A percentile compares a stretch with the other conserved stretches of the same genome.
phyloP scores from a whole-genome alignment of 1,284 basidiomycete genomes.

The Leccinum glutinopallens region DNA sequence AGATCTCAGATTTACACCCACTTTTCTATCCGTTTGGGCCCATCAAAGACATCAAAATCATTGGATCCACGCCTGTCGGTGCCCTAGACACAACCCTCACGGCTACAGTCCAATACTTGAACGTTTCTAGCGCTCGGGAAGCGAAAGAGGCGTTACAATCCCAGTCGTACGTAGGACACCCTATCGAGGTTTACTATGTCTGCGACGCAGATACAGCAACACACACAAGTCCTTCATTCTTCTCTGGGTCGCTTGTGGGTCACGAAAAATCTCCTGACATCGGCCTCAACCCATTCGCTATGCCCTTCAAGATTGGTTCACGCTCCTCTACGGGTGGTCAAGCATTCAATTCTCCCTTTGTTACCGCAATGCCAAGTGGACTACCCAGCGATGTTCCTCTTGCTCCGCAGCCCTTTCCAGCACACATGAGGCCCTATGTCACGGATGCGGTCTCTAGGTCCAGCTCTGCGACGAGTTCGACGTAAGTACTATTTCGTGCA shows the following conservation, averaged over 20 bases:
- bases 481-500: constrained; percentile 28
- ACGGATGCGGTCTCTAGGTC: constrained; percentile 35
- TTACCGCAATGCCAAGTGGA: constrained; percentile 16
- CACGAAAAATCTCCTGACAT: constrained; percentile 27
- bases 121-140: constrained; percentile 56
- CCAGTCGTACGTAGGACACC: constrained; percentile 58
- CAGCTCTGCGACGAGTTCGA: constrained; percentile 39
- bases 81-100: constrained; percentile 47
- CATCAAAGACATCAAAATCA: constrained; percentile 57
- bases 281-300: constrained; percentile 38
- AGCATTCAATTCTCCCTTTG: constrained; percentile 12
- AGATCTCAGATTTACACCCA: constrained; percentile 66
- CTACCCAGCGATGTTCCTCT: constrained; percentile 28
- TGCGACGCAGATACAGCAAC: constrained; percentile 23
- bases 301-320: constrained; percentile 32
- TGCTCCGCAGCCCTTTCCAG: constrained; percentile 35
- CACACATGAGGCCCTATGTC: constrained; percentile 21
- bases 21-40: constrained; percentile 71
- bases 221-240: constrained; percentile 22
- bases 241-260: constrained; percentile 10
- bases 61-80: constrained; percentile 37
- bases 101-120: constrained; percentile 63
- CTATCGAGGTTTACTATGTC: constrained; percentile 51
- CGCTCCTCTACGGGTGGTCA: constrained; percentile 13
- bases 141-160: constrained; percentile 60